Conservation (phyloP, 2,329 filamentous ascomycete genomes). For the Aspergillus hortae region DNA sequence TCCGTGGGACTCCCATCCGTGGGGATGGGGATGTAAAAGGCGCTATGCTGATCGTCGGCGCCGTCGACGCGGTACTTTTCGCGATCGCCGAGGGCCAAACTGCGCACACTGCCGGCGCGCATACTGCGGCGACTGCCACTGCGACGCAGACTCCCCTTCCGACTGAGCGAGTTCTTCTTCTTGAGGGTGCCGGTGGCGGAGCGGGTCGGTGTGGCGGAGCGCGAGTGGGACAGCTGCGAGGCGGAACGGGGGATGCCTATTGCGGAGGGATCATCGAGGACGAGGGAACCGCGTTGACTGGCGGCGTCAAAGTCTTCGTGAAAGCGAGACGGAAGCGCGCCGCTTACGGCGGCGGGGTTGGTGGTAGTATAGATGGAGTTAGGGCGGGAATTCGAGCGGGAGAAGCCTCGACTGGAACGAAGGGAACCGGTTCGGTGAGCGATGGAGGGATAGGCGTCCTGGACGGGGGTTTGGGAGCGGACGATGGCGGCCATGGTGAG, state of each 20-base stretch:
- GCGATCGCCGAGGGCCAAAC: slow-evolving; percentile 67
- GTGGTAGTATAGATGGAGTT: slow-evolving; percentile 35
- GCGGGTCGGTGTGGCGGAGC: slow-evolving; percentile 42
- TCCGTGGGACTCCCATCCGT: slow-evolving; percentile 86
- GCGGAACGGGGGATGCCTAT: slow-evolving; percentile 34
- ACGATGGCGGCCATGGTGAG: slow-evolving; percentile 34
- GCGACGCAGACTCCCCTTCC: slow-evolving; percentile 70
- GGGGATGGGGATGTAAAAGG: slow-evolving; percentile 85
- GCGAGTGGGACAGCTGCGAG: slow-evolving; percentile 41
- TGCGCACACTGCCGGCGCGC: slow-evolving; percentile 81
- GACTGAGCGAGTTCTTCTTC: slow-evolving; percentile 78
- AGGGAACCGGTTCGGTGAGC: slow-evolving; percentile 28
- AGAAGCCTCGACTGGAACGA: slow-evolving; percentile 30
- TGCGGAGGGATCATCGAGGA: slow-evolving; percentile 25
- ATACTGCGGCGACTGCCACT: slow-evolving; percentile 77
- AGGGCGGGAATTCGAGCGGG: slow-evolving; percentile 35
- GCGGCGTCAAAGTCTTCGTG: slow-evolving; percentile 37
- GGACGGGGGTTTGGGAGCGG: slow-evolving; percentile 37
- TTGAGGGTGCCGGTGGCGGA: slow-evolving; percentile 74
- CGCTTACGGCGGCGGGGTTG: slow-evolving; percentile 32
- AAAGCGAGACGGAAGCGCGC: slow-evolving; percentile 31
- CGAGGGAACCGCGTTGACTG: slow-evolving; percentile 34
- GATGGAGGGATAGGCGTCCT: slow-evolving; percentile 34
- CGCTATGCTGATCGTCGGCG: slow-evolving; percentile 69
- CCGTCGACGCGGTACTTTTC: slow-evolving; percentile 44